A percentile compares a stretch with the other conserved stretches of the same genome.
Conservation (phyloP, 2,329 filamentous ascomycete species). For the Canariomyces notabilis region DNA sequence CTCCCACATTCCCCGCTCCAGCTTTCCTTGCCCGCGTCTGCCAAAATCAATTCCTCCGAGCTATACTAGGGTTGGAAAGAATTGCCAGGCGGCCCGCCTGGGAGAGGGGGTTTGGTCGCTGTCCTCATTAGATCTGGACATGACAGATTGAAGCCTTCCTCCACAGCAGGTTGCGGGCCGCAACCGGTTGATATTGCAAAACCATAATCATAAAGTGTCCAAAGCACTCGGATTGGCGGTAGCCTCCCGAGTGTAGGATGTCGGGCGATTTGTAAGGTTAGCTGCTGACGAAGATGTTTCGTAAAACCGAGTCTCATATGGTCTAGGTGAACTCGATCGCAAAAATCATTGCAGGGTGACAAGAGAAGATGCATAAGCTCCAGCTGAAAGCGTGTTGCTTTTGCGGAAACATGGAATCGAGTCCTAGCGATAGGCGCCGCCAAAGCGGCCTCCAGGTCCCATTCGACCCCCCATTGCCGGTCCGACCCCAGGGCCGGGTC, state of each 20-base stretch:
- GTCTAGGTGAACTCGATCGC: constrained; percentile 27
- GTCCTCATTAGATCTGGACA: constrained; percentile 26
- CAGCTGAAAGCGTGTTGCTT: background rate
- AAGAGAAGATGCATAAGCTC: constrained; percentile 7
- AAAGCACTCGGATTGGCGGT: constrained; percentile 35
- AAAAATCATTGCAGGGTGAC: constrained; percentile 16
- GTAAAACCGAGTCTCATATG: constrained; percentile 33
- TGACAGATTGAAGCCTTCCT: constrained; percentile 19
- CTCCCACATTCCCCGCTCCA: background rate
- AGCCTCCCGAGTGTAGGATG: constrained; percentile 37
- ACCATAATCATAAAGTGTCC: constrained; percentile 37
- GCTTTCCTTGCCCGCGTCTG: constrained; percentile 5
- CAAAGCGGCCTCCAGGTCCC: constrained; percentile 55
- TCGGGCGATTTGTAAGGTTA: constrained; percentile 35
- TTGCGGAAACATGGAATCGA: constrained; percentile 1
- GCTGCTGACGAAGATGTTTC: constrained; percentile 34
- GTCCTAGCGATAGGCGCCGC: constrained; percentile 52
- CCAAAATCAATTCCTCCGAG: constrained; percentile 22
- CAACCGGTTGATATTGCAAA: constrained; percentile 31
- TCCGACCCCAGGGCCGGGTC: constrained; percentile 77
- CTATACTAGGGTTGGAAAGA: constrained; percentile 22
- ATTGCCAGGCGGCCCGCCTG: constrained; percentile 14
- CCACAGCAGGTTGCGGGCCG: constrained; percentile 15
- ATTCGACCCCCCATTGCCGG: constrained; percentile 56
- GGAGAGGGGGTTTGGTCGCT: constrained; percentile 20